A percentile compares a stretch with the other conserved stretches of the same genome.
phyloP scores from a whole-genome alignment of 768 basidiomycete genomes.

The Boletus vermiculosoides region DNA sequence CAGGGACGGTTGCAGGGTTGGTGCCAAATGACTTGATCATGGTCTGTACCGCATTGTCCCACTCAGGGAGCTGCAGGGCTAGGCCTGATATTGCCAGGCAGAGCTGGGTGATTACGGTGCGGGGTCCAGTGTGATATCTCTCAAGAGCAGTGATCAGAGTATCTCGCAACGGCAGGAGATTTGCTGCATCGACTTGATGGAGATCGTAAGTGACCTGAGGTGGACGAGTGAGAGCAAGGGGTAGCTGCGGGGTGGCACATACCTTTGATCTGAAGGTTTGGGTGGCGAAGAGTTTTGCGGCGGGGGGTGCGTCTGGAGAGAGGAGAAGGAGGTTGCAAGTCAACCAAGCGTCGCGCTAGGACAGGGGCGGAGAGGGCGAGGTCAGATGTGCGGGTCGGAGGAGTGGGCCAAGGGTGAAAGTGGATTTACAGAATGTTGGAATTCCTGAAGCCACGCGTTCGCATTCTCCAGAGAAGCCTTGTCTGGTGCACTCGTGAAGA shows the following conservation, averaged over 20 bases:
- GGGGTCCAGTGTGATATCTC: constrained; percentile 71
- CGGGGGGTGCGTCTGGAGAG: constrained; percentile 68
- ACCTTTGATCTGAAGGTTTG: constrained; percentile 97
- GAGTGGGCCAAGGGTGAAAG: constrained; percentile 62
- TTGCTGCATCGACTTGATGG: constrained; percentile 72
- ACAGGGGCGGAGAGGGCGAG: constrained; percentile 41
- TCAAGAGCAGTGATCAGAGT: constrained; percentile 79
- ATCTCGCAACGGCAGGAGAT: constrained; percentile 79
- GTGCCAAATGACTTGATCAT: constrained; percentile 86
- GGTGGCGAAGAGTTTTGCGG: constrained; percentile 91
- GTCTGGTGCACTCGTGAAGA: constrained; percentile 81
- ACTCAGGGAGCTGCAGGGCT: constrained; percentile 83
- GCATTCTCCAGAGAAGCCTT: constrained; percentile 79
- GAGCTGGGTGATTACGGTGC: constrained; percentile 83
- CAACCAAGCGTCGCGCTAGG: constrained; percentile 94
- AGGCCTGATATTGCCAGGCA: constrained; percentile 89
- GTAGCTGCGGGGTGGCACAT: constrained; percentile 26
- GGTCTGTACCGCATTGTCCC: constrained; percentile 76
- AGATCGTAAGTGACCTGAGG: constrained; percentile 93
- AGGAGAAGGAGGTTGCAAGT: constrained; percentile 91
- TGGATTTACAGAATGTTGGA: constrained; percentile 97
- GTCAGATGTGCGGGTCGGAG: constrained; percentile 67
- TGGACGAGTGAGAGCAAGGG: constrained; percentile 33
- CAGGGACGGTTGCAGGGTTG: constrained; percentile 79
- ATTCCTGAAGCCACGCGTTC: constrained; percentile 95